Percentiles rank a stretch among this genome's conserved stretches.
These are phyloP conservation scores for Bombardia bombarda DNA, from an alignment of 495 filamentous ascomycete species.

Conservation along the genomic window DNA sequence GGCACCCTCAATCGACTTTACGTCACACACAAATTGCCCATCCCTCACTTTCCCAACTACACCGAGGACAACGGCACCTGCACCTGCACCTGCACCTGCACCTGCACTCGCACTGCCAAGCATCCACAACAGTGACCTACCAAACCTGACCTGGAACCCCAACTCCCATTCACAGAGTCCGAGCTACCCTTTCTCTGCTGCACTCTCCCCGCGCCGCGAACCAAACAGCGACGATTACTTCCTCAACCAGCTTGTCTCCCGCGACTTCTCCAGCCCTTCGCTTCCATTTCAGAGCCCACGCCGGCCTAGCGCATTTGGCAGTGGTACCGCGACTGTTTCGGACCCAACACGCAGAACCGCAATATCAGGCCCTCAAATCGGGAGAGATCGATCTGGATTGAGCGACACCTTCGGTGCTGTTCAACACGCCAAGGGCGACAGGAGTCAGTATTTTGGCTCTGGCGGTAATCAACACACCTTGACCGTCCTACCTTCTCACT, in stretches of 20 bases:
- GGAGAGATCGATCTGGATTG: too few relatives aligned
- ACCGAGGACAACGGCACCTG: too few relatives aligned
- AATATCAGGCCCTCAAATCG: neutral
- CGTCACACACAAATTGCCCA: too few relatives aligned
- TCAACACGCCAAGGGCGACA: too few relatives aligned
- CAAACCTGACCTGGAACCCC: neutral
- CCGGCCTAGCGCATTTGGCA: neutral
- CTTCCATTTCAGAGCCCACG: slow-evolving; percentile 9
- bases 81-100: too few relatives aligned
- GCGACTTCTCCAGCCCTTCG: slow-evolving; percentile 31
- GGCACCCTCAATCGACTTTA: too few relatives aligned
- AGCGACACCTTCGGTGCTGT: too few relatives aligned
- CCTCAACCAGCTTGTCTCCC: slow-evolving; percentile 16
- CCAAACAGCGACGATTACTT: slow-evolving; percentile 25
- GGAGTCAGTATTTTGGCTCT: neutral
- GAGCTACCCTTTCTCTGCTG: neutral
- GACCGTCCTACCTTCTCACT: too few relatives aligned
- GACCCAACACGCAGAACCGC: neutral
- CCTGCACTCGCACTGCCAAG: neutral
- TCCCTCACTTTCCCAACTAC: too few relatives aligned
- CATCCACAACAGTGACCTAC: neutral
- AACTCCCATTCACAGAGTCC: neutral
- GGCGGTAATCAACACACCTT: neutral
- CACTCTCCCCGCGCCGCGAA: slow-evolving; percentile 3
- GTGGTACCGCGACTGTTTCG: neutral